Base-by-base conservation (phyloP, 805 yeast species). In the Wickerhamiella azyma region DNA sequence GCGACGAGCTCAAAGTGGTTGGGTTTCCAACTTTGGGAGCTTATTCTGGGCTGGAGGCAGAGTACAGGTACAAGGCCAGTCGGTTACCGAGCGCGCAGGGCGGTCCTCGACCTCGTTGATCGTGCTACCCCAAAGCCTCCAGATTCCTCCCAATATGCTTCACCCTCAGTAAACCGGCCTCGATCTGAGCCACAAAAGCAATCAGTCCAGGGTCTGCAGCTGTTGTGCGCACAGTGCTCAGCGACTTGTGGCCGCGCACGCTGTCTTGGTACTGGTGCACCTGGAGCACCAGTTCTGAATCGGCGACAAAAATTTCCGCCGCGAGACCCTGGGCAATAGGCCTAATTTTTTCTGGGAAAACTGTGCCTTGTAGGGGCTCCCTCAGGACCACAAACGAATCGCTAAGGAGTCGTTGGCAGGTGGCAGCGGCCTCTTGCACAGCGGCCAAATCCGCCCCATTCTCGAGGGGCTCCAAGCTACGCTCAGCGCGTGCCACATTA, bases 21-120 rank as follows among this genome's bases (percentile, higher is more conserved):
- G 58, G 58, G 18, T 53, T 50, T 37, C 58, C 58, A 1, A 52
- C 54, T 1, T 26, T 53, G 18, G 50, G 44, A 2, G 29, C 24
- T n/a, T 13, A 37, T 17, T 32, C 18, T 2, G 47, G 41, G 2
- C 39, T 52, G 14, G 49, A 48, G 9, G 42, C 52, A 1, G 50
- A 54, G 29, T 42, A 32, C 37, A 47, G 48, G 10, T 49, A 50
- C 30, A 24, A 19, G 32, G 33, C 32, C 13, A n/a, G 26, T 5
- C 37, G 24, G 24, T 16, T 11, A 10, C 24, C 24, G n/a, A n/a
- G n/a, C n/a, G n/a, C n/a, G n/a, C n/a, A 21, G 24, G 24, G 24
- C 24, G 24, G 24, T 21, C 6, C 4, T 21, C 4, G 24, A 7
- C 6, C 24, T 21, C 24, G 6, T n/a, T 28, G 9, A 28, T 10